Percentiles rank a stretch among this genome's conserved stretches.
Evolutionary conservation across 495 filamentous ascomycete species (phyloP).

Genomic region (Talaromyces nanjingensis): DNA sequence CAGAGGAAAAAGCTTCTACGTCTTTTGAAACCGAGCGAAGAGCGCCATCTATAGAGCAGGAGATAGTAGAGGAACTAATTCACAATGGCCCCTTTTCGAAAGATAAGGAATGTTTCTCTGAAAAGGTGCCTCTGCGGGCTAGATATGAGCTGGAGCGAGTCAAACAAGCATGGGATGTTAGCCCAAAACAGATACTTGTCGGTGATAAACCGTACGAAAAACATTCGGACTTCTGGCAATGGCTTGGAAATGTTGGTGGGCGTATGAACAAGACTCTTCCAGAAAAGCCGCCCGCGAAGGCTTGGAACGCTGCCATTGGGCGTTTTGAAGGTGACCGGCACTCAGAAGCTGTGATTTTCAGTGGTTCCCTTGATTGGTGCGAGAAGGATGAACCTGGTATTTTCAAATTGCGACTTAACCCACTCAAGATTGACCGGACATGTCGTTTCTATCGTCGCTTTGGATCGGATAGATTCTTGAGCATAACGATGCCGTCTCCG

Average conservation of each 20-base stretch:
- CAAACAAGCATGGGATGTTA: conserved; percentile 27
- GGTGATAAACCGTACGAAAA: conserved; percentile 25
- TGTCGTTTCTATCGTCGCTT: conserved; percentile 44
- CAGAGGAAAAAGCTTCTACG: conserved; percentile 10
- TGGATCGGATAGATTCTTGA: conserved; percentile 41
- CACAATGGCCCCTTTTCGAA: conserved; percentile 28
- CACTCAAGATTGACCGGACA: conserved; percentile 35
- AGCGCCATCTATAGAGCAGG: conserved; percentile 13
- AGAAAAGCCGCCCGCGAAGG: conserved; percentile 27
- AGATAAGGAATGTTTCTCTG: conserved; percentile 17
- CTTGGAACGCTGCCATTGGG: conserved; percentile 35
- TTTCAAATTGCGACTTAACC: conserved; percentile 33
- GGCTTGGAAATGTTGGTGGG: conserved; percentile 25
- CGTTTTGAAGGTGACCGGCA: conserved; percentile 26
- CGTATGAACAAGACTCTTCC: conserved; percentile 26
- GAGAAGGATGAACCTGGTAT: conserved; percentile 26
- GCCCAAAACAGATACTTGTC: conserved; percentile 25
- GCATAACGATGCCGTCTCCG: conserved; percentile 32
- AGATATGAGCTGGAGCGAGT: conserved; percentile 41
- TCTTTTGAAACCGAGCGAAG: neutral
- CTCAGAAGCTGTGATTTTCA: conserved; percentile 36
- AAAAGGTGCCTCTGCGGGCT: conserved; percentile 30
- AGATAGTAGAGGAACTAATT: conserved; percentile 23
- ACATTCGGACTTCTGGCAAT: conserved; percentile 29
- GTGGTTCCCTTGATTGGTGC: conserved; percentile 36